Evolutionary conservation across 345 rosid species (phyloP), one percentile per base, ranked within the genome.

Genomic region (Populus pruinosa): DNA sequence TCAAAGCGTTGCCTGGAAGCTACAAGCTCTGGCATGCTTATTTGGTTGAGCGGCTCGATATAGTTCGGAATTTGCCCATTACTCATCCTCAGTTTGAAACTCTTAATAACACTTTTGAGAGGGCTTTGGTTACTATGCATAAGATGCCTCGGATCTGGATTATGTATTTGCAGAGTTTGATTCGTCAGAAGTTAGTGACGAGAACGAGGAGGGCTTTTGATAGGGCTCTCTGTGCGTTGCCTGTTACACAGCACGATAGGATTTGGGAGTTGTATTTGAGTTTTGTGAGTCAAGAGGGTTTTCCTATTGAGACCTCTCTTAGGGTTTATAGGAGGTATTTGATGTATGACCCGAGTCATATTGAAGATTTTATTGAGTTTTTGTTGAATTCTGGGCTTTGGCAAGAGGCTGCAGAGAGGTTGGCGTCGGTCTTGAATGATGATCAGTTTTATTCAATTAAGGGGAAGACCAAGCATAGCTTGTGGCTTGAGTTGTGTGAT

Each of bases 61-160:
- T 92, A 13, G 98, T 96, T 8, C 74, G 94, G 56, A 91, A 89
- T 74, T 73, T 93, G 3, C 97, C 96, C 20, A 80, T 92, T 11
- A 85, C 90, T 36, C 93, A 90, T 78, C 83, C 91, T 1, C 91
- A 86, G 36, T 93, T 85, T 63, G 94, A 95, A 59, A 83, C 93
- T 61, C 91, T 95, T 8, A 88, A 95, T 77, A 93, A 95, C 70
- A 92, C 99, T 6, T 95, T 95, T 49, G 99, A 95, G 80, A 82
- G 99, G 73, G 95, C 96, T 13, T 77, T 90, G 2, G 98, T 95
- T 8, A 95, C 94, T 1, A 91, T 93, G 98, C 98, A 95, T 77
- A 95, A 95, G 83, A 95, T 95, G 99, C 98, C 99, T 39, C 79
- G 92, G 83, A 87, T 92, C 56, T 91, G 97, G 98, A 87, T 91